These are phyloP conservation scores for Calonectria crousiana DNA, from an alignment of 2,329 filamentous ascomycete genomes.

Conservation along the genomic window DNA sequence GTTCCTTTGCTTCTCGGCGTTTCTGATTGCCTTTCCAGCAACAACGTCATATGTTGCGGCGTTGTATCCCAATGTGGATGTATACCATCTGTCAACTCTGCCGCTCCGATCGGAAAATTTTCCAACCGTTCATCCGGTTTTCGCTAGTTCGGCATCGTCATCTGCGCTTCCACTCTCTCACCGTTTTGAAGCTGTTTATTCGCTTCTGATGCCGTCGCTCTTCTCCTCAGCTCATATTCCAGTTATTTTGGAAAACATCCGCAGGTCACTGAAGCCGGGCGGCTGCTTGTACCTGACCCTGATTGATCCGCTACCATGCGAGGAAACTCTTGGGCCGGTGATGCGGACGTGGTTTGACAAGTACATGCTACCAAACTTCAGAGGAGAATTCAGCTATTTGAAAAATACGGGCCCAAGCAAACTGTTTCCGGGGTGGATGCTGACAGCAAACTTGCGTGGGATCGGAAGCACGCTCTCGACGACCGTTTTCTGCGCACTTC, in stretches of 20 bases:
- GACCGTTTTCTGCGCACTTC: constrained; percentile 62
- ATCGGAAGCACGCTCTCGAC: constrained; percentile 61
- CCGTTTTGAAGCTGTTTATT: constrained; percentile 63
- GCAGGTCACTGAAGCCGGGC: constrained; percentile 65
- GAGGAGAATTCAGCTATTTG: constrained; percentile 68
- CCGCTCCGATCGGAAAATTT: constrained; percentile 54
- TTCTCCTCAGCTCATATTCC: constrained; percentile 70
- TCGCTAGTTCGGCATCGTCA: constrained; percentile 53
- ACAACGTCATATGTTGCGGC: constrained; percentile 64
- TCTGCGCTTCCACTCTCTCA: constrained; percentile 52
- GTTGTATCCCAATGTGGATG: constrained; percentile 52
- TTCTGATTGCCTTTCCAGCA: constrained; percentile 47
- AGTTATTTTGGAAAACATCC: constrained; percentile 66
- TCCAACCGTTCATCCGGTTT: constrained; percentile 55
- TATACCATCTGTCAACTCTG: constrained; percentile 61
- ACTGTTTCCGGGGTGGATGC: constrained; percentile 70
- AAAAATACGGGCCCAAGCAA: constrained; percentile 61
- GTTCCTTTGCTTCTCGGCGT: background rate
- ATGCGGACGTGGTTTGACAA: constrained; percentile 73
- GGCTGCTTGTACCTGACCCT: constrained; percentile 71
- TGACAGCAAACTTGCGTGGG: constrained; percentile 64
- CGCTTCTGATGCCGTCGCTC: constrained; percentile 67
- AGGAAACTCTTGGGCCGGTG: constrained; percentile 66
- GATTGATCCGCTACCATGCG: constrained; percentile 71
- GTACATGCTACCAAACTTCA: constrained; percentile 70